Evolutionary conservation across 1,284 basidiomycete species (phyloP).

Genomic region (Psilocybe mexicana): DNA sequence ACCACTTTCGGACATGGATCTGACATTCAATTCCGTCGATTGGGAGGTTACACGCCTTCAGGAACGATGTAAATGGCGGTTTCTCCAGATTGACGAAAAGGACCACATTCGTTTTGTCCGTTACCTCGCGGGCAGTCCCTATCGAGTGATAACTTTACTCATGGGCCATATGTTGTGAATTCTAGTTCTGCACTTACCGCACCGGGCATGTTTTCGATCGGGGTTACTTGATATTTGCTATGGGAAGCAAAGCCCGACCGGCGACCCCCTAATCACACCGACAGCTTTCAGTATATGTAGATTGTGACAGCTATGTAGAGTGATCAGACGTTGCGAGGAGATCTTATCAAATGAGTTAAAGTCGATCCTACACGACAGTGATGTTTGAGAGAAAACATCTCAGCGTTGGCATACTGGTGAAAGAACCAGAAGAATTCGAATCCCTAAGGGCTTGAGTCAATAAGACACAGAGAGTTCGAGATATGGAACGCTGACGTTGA

Average conservation of each 20-base stretch:
- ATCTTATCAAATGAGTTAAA: no score
- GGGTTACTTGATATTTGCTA: neutral
- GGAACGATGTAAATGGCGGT: constrained; percentile 16
- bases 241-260: neutral
- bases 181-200: neutral
- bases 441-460: no score
- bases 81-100: constrained; percentile 7
- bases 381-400: no score
- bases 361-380: no score
- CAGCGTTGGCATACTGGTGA: no score
- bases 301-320: no score
- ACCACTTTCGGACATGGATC: constrained; percentile 15
- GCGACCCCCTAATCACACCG: neutral
- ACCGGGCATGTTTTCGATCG: neutral
- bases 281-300: neutral
- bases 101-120: constrained; percentile 12
- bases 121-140: constrained; percentile 16
- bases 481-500: no score
- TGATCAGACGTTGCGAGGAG: no score
- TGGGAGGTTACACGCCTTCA: constrained; percentile 20
- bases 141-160: constrained; percentile 10
- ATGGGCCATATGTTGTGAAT: constrained; percentile 1
- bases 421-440: no score
- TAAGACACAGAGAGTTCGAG: no score
- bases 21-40: constrained; percentile 6